Evolutionary conservation across 2,329 filamentous ascomycete species (phyloP).

Genomic region (Ophiostoma angusticollis): DNA sequence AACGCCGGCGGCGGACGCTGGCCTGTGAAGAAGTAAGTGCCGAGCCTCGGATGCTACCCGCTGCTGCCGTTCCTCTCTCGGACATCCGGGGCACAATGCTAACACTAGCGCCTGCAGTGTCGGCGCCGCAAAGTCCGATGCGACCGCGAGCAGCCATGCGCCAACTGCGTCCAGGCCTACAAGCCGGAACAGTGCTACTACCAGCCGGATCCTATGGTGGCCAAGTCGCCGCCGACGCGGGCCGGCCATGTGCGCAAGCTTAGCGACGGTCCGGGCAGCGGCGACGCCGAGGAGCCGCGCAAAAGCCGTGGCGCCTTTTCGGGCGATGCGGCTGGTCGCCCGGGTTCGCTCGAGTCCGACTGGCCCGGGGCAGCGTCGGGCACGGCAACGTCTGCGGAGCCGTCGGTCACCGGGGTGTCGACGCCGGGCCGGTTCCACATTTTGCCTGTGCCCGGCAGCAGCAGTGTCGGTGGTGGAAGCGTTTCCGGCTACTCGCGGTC

Average conservation of each 20-base stretch:
- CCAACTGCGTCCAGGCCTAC: conserved; percentile 26
- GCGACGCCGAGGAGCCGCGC: conserved; percentile 2
- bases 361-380: conserved; percentile 9
- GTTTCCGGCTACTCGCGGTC: neutral
- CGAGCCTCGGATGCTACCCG: neutral
- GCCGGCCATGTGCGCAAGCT: conserved; percentile 6
- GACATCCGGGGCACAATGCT: neutral
- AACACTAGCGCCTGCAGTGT: conserved; percentile 18
- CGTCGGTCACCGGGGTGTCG: conserved; percentile 33
- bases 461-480: neutral
- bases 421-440: conserved; percentile 17
- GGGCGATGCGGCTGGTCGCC: conserved; percentile 1
- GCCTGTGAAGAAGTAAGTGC: conserved; percentile 24
- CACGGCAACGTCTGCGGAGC: conserved; percentile 39
- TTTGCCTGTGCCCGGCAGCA: neutral
- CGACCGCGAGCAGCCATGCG: conserved; percentile 27
- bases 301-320: neutral
- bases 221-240: conserved; percentile 7
- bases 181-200: conserved; percentile 13
- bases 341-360: conserved; percentile 7
- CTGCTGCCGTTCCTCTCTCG: neutral
- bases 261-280: conserved; percentile 5
- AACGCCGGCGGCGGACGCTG: conserved; percentile 17
- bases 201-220: conserved; percentile 13
- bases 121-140: conserved; percentile 32